Evolutionary conservation across 1,139 yeast genomes (phyloP).

Genomic region (Sugiyamaella japonica): DNA sequence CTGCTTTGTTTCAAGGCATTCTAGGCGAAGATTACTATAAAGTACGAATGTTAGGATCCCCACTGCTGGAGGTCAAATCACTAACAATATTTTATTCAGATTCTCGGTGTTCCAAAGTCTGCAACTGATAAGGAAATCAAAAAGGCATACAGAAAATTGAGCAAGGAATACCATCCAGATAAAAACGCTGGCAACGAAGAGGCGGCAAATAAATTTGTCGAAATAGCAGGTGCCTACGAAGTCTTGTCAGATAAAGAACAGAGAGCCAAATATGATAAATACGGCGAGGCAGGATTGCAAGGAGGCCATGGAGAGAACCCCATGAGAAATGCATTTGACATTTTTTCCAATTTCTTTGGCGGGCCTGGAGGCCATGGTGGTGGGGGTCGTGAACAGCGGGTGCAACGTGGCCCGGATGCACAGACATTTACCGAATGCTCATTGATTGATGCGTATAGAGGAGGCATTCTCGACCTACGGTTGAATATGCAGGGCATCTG

Average conservation of each 20-base stretch:
- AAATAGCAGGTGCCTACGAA: slow-evolving; percentile 92
- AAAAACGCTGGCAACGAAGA: slow-evolving; percentile 80
- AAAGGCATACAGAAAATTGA: slow-evolving; percentile 78
- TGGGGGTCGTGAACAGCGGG: slow-evolving; percentile 44
- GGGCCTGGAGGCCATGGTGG: slow-evolving; percentile 47
- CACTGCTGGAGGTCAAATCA: too few species aligned
- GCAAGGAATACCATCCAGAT: slow-evolving; percentile 92
- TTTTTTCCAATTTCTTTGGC: slow-evolving; percentile 76
- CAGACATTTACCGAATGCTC: slow-evolving; percentile 57
- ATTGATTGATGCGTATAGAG: slow-evolving; percentile 67
- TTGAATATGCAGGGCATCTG: slow-evolving; percentile 75
- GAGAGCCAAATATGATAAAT: slow-evolving; percentile 68
- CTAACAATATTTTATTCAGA: slow-evolving; percentile 30
- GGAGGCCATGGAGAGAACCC: slow-evolving; percentile 41
- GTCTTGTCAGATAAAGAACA: slow-evolving; percentile 76
- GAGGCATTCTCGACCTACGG: slow-evolving; percentile 60
- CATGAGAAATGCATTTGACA: slow-evolving; percentile 61
- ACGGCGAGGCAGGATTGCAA: slow-evolving; percentile 78
- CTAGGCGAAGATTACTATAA: slow-evolving; percentile 23
- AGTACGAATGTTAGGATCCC: slow-evolving; percentile 12
- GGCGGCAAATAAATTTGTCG: slow-evolving; percentile 83
- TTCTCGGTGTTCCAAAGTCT: slow-evolving; percentile 65
- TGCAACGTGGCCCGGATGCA: slow-evolving; percentile 65
- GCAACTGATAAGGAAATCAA: slow-evolving; percentile 84
- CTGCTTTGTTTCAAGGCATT: slow-evolving; percentile 10